Base-by-base conservation (phyloP, 2,329 filamentous ascomycete species). In the Talaromyces funiculosus region DNA sequence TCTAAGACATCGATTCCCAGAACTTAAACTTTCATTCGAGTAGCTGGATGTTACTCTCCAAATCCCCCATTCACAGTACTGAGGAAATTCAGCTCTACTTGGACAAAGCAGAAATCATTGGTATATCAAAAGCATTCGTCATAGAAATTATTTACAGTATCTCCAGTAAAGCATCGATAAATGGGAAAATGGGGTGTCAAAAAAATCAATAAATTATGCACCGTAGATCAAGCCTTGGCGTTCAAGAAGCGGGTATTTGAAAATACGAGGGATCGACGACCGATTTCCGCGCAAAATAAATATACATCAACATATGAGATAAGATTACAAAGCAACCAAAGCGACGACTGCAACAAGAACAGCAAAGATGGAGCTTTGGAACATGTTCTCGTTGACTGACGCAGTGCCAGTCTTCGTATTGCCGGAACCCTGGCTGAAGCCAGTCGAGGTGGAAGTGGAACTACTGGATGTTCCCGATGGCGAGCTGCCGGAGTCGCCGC, bases 321-420 rank as follows among this genome's bases (percentile, higher is more conserved):
- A 47, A 49, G 37, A 49, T 43, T 60, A 62, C 69, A 80, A 66
- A 54, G 75, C 71, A 63, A 80, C 74, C 65, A 80, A 66, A 56
- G 73, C 78, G 49, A 79, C 73, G 24, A 80, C 68, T 20, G 77
- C 78, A 43, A 80, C 75, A 59, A 80, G 64, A 16, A 77, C 78
- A 22, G 78, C 78, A 61, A 80, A 78, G 64, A 80, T 60, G 16
- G 61, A 69, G 57, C 78, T 75, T 47, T 71, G 70, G 53, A 80
- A 68, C 54, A 78, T 73, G 54, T 71, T 71, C 66, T 79, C 77
- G 57, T 68, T 72, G 62, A 70, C 69, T 18, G 71, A 67, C 24
- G 70, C 63, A 33, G 73, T 74, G 14, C 66, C 71, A 40, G 60
- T 66, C 42, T 59, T 54, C 42, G 63, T 61, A 26, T 58, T 60